Base-by-base conservation (phyloP, 2,329 filamentous ascomycete genomes). In the Zymoseptoria passerinii region DNA sequence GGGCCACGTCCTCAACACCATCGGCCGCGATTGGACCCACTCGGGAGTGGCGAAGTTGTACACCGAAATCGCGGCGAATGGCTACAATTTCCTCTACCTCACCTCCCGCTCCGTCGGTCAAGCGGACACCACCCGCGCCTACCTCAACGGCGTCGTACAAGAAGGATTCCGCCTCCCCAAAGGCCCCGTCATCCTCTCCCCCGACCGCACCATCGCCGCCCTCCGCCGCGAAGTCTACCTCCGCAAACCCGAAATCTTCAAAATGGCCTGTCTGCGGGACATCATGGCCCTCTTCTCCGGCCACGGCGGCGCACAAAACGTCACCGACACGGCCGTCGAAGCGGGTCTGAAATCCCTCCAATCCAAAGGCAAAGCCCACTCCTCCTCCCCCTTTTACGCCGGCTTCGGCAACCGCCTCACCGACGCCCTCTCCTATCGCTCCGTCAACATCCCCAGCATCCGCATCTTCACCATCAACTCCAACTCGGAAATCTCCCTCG, bases 401-500 rank as follows among this genome's bases (percentile, higher is more conserved):
- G 94, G 94, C 0, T 99, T 97, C 69, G 94, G 95, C 59, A 99
- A 99, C 73, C 86, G 94, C 57, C 81, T 99, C 58, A 99, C 95
- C 0, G 95, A 99, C 72, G 94, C 95, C 56, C 84, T 99, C 59
- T 95, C 90, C 55, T 99, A 99, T 72, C 88, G 94, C 60, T 94
- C 89, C 4, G 94, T 99, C 56, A 95, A 96, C 71, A 96, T 99
- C 48, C 94, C 94, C 0, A 87, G 89, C 55, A 95, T 88, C 23
- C 84, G 94, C 55, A 99, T 99, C 66, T 99, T 99, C 74, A 96
- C 94, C 16, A 99, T 99, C 79, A 99, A 99, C 74, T 94, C 90
- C 56, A 95, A 97, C 70, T 92, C 92, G 1, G 94, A 99, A 73
- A 92, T 99, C 28, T 92, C 88, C 28, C 78, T 99, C 20, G 92